These are phyloP conservation scores for Sherardia arvensis DNA, from an alignment of 257 asterid species.

Conservation along the genomic window DNA sequence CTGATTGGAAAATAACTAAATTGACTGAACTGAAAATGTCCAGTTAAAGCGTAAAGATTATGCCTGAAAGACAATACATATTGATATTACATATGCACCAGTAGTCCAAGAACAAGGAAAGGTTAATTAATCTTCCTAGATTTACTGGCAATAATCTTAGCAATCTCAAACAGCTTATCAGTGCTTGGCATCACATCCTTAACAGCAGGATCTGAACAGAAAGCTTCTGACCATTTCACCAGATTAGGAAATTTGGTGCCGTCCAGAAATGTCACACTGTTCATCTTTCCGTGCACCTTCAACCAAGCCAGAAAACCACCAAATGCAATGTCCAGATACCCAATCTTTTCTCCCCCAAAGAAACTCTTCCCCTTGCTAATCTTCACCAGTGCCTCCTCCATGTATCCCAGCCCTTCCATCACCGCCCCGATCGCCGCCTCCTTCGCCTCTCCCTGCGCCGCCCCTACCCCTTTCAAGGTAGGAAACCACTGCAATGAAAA, in stretches of 20 bases:
- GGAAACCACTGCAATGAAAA: constrained; percentile 48
- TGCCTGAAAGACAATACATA: not conserved
- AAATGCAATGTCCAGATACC: constrained; percentile 49
- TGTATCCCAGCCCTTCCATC: constrained; percentile 27
- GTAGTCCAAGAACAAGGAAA: not conserved
- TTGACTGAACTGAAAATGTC: too few species aligned
- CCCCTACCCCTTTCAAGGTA: constrained; percentile 21
- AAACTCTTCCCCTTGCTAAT: constrained; percentile 41
- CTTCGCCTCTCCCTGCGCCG: constrained; percentile 28
- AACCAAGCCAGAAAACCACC: constrained; percentile 51
- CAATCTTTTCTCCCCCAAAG: constrained; percentile 49
- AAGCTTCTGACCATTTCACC: constrained; percentile 39
- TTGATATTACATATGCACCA: too few species aligned
- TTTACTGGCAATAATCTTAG: constrained; percentile 15
- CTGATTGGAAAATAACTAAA: too few species aligned
- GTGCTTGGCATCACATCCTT: constrained; percentile 47
- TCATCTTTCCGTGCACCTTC: constrained; percentile 20
- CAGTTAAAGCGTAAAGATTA: too few species aligned
- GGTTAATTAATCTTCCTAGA: not conserved
- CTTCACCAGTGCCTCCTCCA: constrained; percentile 50
- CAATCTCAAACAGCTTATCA: constrained; percentile 36
- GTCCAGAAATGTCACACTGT: constrained; percentile 27
- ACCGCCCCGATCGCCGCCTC: constrained; percentile 14
- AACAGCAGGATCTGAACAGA: constrained; percentile 24
- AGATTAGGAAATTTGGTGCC: constrained; percentile 37